These are phyloP conservation scores for Russula griseocarnosa DNA, from an alignment of 768 basidiomycete species.

Conservation along the genomic window DNA sequence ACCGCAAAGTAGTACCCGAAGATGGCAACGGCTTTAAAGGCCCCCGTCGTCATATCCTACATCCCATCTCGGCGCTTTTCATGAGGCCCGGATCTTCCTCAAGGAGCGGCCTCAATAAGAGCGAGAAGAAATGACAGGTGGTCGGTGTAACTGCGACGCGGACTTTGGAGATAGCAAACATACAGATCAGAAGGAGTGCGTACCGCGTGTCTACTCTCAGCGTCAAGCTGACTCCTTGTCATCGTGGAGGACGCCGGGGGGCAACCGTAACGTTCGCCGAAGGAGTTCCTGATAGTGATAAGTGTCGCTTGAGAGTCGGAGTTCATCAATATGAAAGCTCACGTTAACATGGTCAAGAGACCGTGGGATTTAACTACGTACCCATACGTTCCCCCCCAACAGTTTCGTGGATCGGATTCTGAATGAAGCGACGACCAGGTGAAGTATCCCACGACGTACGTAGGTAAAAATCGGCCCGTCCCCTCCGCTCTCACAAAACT, in stretches of 20 bases:
- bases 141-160: background rate
- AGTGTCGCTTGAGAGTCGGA: too few relatives aligned
- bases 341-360: background rate
- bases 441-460: background rate
- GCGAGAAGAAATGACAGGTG: background rate
- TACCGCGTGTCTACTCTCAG: background rate
- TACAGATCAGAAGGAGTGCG: background rate
- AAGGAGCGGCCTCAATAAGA: background rate
- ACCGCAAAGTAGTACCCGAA: background rate
- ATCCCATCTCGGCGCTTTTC: background rate
- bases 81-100: constrained; percentile 1
- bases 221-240: background rate
- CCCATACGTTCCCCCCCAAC: too few relatives aligned
- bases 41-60: background rate
- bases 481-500: too few relatives aligned
- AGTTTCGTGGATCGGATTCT: constrained; percentile 7
- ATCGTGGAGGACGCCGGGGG: background rate
- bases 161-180: too few relatives aligned
- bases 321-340: background rate
- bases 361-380: background rate
- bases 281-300: background rate
- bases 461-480: too few relatives aligned
- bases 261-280: background rate
- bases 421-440: background rate
- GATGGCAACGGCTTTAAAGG: constrained; percentile 5